Evolutionary conservation across 1,284 basidiomycete genomes (phyloP), one percentile per base, ranked within the genome.

Genomic region (Xerocomus minutiporus): DNA sequence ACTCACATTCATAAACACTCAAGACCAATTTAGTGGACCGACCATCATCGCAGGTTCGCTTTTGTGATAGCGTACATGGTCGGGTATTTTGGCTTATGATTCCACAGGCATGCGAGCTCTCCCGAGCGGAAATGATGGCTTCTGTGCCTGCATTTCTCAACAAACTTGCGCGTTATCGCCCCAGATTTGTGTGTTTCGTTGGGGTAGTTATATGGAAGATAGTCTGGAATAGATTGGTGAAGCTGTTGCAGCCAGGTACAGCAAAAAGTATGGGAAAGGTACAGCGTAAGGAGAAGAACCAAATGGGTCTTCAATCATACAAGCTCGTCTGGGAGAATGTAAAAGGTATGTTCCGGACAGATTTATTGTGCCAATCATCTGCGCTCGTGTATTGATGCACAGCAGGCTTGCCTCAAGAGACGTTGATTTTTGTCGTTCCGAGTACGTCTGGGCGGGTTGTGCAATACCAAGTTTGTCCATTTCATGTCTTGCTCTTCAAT

Each of bases 401-500:
- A 29, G 44, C 5, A 15, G 46, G 20, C 4, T 43, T 52, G 1
- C 48, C 53, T 26, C 47, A 45, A 49, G 83, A 86, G 62, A 87
- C 86, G 0, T 55, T 87, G 0, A 78, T 89, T 62, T 88, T 80
- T 57, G 80, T 81, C 1, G 74, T 83, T 25, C 82, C 84, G 0
- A 84, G 82, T 57, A 86, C 84, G 0, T 89, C 86, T 0, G 86
- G 80, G 0, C 73, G 81, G 13, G 86, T 87, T 1, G 76, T 79
- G 8, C 71, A 72, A 28, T 82, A 83, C 61, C 82, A 86, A 73
- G 85, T 83, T 32, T 47, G 72, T 56, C 12, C 20, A 29, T 39
- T 28, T 46, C 40, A 35, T 12, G 7, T 47, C 12, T 42, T 39
- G 2, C 25, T 32, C 26, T 46, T 12, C 0, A 15, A 29, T 8